A percentile compares a stretch with the other conserved stretches of the same genome.
Evolutionary conservation across 164 flowering plant species (phyloP).

Genomic region (Sextonia rubra): DNA sequence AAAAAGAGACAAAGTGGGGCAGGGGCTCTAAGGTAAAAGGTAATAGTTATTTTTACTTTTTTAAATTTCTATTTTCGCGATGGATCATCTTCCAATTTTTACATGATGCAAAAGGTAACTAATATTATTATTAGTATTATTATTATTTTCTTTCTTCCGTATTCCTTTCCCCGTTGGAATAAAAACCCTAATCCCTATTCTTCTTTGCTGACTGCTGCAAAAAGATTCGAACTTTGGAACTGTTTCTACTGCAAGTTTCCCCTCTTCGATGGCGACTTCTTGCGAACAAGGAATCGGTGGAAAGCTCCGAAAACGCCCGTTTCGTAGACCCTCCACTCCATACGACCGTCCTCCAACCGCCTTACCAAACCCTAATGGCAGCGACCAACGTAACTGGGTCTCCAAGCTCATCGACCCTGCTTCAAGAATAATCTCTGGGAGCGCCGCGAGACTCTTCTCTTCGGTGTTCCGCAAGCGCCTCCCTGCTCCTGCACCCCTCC

Average conservation of each 20-base stretch:
- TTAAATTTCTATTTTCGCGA: no score
- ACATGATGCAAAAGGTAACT: no score
- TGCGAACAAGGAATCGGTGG: slow-evolving; percentile 51
- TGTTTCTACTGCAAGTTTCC: neutral
- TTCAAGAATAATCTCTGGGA: slow-evolving; percentile 44
- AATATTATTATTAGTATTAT: no score
- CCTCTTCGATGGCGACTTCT: slow-evolving; percentile 18
- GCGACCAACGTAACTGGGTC: slow-evolving; percentile 39
- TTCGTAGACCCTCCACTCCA: slow-evolving; percentile 45
- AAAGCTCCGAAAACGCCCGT: slow-evolving; percentile 44
- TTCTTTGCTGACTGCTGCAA: no score
- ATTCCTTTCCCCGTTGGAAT: no score
- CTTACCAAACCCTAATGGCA: slow-evolving; percentile 24
- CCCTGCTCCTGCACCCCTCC: slow-evolving; percentile 24
- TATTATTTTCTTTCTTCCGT: no score
- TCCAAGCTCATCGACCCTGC: slow-evolving; percentile 77
- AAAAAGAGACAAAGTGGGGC: no score
- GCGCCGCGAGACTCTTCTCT: slow-evolving; percentile 50
- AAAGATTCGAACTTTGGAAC: neutral
- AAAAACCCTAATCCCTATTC: no score
- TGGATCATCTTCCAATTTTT: no score
- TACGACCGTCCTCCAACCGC: slow-evolving; percentile 63
- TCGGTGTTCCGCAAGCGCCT: slow-evolving; percentile 54
- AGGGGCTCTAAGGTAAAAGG: no score
- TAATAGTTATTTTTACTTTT: no score